Evolutionary conservation across 176 grass and related monocot species (phyloP).

Genomic region (Phragmites australis): DNA sequence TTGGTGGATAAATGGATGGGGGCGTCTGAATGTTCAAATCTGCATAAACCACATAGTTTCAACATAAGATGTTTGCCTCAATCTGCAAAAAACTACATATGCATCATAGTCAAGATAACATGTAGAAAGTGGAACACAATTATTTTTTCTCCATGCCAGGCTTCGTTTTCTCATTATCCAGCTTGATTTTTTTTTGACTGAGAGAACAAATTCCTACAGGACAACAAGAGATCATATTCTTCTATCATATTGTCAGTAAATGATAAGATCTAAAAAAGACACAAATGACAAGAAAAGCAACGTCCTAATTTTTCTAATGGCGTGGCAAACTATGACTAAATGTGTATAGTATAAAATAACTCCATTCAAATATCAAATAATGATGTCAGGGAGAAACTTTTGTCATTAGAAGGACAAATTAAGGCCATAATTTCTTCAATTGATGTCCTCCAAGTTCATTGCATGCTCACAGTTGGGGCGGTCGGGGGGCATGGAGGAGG

Average conservation of each 20-base stretch:
- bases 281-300: background rate
- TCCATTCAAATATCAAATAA: background rate
- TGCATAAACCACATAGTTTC: slow-evolving; percentile 34
- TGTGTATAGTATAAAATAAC: background rate
- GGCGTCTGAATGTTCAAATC: slow-evolving; percentile 90
- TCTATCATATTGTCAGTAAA: background rate
- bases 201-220: background rate
- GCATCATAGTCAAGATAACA: background rate
- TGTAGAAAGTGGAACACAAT: background rate
- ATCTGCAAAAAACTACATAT: background rate
- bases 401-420: background rate
- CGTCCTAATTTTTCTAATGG: background rate
- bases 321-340: background rate
- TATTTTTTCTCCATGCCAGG: background rate
- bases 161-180: background rate
- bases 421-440: background rate
- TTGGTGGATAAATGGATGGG: slow-evolving; percentile 91
- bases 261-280: background rate
- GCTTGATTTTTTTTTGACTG: background rate
- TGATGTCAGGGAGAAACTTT: background rate
- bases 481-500: slow-evolving; percentile 49
- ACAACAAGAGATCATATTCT: background rate
- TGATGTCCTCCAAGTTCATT: too few relatives aligned
- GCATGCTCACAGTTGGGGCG: slow-evolving; percentile 95
- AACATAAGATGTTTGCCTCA: slow-evolving; percentile 1